These are phyloP conservation scores for Zygosaccharomyces bisporus DNA, from an alignment of 805 yeast species.

Conservation along the genomic window DNA sequence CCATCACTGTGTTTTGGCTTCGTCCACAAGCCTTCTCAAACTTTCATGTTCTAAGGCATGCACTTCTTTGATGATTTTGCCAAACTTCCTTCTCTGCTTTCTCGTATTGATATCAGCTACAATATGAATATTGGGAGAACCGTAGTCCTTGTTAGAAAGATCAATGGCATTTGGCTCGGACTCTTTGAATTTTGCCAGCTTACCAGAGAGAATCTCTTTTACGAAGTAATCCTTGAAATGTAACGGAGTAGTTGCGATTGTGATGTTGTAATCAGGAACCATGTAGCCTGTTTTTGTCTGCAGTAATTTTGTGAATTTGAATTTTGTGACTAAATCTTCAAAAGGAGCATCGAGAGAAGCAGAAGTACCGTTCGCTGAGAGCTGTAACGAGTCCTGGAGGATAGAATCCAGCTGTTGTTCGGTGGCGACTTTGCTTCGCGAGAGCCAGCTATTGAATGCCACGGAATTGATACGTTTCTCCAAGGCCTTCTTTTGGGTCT, in stretches of 20 bases:
- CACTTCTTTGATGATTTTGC: conserved; percentile 47
- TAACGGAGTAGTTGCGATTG: conserved; percentile 32
- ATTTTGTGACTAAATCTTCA: conserved; percentile 34
- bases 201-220: conserved; percentile 33
- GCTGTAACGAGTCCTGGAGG: conserved; percentile 17
- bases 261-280: conserved; percentile 39
- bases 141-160: conserved; percentile 51
- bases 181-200: conserved; percentile 45
- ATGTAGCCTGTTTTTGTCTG: conserved; percentile 39
- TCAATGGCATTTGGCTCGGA: conserved; percentile 74
- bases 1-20: conserved; percentile 15
- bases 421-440: conserved; percentile 23
- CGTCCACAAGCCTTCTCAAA: conserved; percentile 26
- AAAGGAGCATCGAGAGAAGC: conserved; percentile 20
- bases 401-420: conserved; percentile 29
- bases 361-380: not conserved
- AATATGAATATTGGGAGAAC: conserved; percentile 54
- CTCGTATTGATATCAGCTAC: conserved; percentile 47
- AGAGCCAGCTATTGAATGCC: conserved; percentile 38
- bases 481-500: conserved; percentile 13
- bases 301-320: conserved; percentile 34
- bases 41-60: conserved; percentile 31
- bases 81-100: conserved; percentile 44
- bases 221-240: conserved; percentile 30
- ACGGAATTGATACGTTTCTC: conserved; percentile 18